Evolutionary conservation across 306 rosid genomes (phyloP).

Genomic region (Gillenia trifoliata): DNA sequence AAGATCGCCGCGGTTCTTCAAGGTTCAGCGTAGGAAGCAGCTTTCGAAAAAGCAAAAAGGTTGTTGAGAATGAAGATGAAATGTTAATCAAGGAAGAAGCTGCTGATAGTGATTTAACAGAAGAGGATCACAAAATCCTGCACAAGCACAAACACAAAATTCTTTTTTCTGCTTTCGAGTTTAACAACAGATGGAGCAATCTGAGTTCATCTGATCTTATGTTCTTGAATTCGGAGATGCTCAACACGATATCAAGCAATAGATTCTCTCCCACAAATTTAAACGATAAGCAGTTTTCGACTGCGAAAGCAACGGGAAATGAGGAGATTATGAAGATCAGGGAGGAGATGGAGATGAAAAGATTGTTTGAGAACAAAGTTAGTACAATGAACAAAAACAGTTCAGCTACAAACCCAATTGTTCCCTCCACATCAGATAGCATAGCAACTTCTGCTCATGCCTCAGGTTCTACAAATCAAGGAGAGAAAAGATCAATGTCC

Average conservation of each 20-base stretch:
- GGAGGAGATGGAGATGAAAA: slow-evolving; percentile 67
- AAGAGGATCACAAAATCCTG: slow-evolving; percentile 27
- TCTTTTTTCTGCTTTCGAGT: slow-evolving; percentile 59
- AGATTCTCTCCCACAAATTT: slow-evolving; percentile 46
- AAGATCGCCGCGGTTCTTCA: slow-evolving; percentile 48
- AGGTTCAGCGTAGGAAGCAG: slow-evolving; percentile 86
- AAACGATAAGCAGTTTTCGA: neutral
- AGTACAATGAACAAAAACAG: slow-evolving; percentile 25
- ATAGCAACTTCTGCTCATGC: slow-evolving; percentile 7
- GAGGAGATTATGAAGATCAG: slow-evolving; percentile 46
- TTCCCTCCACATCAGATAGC: slow-evolving; percentile 24
- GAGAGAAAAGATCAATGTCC: slow-evolving; percentile 70
- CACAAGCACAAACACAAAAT: slow-evolving; percentile 76
- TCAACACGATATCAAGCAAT: slow-evolving; percentile 51
- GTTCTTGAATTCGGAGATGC: slow-evolving; percentile 79
- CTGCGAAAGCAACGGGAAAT: slow-evolving; percentile 15
- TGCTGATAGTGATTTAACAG: neutral
- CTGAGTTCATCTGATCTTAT: slow-evolving; percentile 83
- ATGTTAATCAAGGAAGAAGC: slow-evolving; percentile 32
- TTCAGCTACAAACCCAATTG: slow-evolving; percentile 23
- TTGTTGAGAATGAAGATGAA: slow-evolving; percentile 36
- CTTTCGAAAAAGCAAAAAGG: slow-evolving; percentile 49
- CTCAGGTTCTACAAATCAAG: slow-evolving; percentile 32
- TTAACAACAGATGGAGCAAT: slow-evolving; percentile 84
- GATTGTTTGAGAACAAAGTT: slow-evolving; percentile 56